A percentile compares a stretch with the other conserved stretches of the same genome.
Evolutionary conservation across 768 basidiomycete species (phyloP).

Genomic region (Collybiopsis luxurians): DNA sequence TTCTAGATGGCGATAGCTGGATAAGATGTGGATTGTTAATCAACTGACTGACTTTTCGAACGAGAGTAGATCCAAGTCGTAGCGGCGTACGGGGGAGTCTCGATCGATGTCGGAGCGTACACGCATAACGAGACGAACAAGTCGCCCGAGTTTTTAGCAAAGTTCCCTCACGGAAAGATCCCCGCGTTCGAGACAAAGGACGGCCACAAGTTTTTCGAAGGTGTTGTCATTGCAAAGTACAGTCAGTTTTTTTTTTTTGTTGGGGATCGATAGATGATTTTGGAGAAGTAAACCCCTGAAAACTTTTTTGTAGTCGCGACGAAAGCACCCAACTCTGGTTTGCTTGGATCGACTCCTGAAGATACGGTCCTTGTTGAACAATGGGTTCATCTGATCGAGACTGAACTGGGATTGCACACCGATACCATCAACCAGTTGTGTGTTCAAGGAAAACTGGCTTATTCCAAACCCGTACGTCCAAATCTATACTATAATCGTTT

Average conservation of each 20-base stretch:
- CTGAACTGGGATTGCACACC: constrained; percentile 49
- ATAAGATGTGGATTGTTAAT: too few relatives aligned
- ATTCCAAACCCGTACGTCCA: constrained; percentile 75
- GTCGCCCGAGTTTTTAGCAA: constrained; percentile 58
- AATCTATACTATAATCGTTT: too few relatives aligned
- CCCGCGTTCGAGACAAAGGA: constrained; percentile 77
- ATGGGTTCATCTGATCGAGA: constrained; percentile 77
- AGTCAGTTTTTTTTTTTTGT: constrained; percentile 52
- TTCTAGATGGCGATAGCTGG: neutral
- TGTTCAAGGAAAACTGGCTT: constrained; percentile 54
- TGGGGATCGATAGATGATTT: constrained; percentile 13
- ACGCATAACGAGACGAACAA: constrained; percentile 65
- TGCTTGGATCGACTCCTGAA: constrained; percentile 64
- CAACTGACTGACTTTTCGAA: constrained; percentile 4
- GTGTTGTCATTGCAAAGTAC: constrained; percentile 80
- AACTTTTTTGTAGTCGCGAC: constrained; percentile 59
- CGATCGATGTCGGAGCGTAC: constrained; percentile 53
- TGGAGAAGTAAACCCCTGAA: too few relatives aligned
- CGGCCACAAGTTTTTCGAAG: constrained; percentile 80
- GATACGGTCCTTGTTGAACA: constrained; percentile 80
- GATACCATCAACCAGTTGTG: constrained; percentile 35
- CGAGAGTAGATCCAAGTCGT: constrained; percentile 46
- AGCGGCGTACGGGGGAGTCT: constrained; percentile 59
- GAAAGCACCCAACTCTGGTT: constrained; percentile 72
- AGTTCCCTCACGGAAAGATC: constrained; percentile 83